Base-by-base conservation (phyloP, 495 filamentous ascomycete genomes). In the Xylaria flabelliformis region DNA sequence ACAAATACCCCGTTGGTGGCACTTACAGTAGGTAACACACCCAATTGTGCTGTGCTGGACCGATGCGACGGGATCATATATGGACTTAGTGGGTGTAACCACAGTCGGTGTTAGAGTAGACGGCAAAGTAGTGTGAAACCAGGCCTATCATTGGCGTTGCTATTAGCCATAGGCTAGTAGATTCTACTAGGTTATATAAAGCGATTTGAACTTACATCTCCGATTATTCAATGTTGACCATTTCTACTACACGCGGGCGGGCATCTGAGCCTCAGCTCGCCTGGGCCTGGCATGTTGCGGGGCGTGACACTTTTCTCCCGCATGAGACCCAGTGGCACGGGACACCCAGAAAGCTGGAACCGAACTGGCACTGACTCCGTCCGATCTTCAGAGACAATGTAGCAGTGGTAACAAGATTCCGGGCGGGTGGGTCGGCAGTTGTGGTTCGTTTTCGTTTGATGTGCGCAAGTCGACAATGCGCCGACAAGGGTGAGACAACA, bases 241-340 rank as follows among this genome's bases (percentile, higher is more conserved):
- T 15, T 10, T 10, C 4, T 67, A 41, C 55, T 8, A 1, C 12
- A 2, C 19, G 26, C 51, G 13, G 64, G 48, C 46, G 46, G 26
- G 26, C 26, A 29, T 29, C 55, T 34, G 19, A 41, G 64, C 64
- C 21, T 51, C 48, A 32, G 39, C 53, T 39, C 39, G 36, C 4
- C 48, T 55, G 48, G n/a, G n/a, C 36, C 55, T 61, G 55, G n/a
- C 67, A 56, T 69, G 32, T 26, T 69, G 67, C 55, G 62, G 58
- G 26, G 67, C 48, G 67, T 50, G 46, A 62, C 56, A 36, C 66
- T 44, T 46, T 41, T 59, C n/a, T 59, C 66, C 41, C 39, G 66
- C 55, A 69, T 62, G 55, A 53, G 58, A 59, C 39, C 56, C 53
- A 50, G 44, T 62, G 46, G 46, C 32, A 34, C 55, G 58, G 68